Evolutionary conservation across 192 early-diverging fungal species (phyloP), one percentile per base, ranked within the genome.

Genomic region (Coemansia sp.): DNA sequence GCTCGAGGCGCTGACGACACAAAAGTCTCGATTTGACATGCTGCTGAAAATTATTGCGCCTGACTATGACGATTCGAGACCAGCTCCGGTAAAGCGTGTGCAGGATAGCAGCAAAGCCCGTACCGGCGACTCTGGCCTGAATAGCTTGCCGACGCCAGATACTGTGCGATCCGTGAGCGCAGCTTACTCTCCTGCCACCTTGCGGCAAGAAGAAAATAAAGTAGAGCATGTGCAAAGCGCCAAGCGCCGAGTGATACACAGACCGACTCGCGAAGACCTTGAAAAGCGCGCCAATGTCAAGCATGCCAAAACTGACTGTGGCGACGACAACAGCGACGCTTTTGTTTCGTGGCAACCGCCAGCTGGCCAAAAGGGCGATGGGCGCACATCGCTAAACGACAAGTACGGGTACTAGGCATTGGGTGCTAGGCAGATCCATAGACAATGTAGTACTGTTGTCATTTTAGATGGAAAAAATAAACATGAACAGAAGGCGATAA

Each of bases 1-100:
- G 36, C 32, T 86, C 8, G 56, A 63, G 9, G 58, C 38, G 6
- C 68, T 89, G 63, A 48, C 56, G 15, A 78, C 78, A 57, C 81
- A 83, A 53, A 46, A 35, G 25, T 22, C 19, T 5, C 39, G 53
- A 13, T 45, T 69, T 2, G 45, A 52, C 22, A 27, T 49, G 22
- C 56, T 77, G 13, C 8, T 69, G 10, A 53, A 47, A 33, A 45
- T 74, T 47, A 60, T 60, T 26, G 65, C 60, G 13, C 71, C 71
- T 10, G 70, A 62, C 38, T 6, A 40, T 29, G 17, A 22, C 23
- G 38, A 27, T 31, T 4, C 30, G 9, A 31, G 30, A 4, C 30
- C 30, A 31, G 30, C 30, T 6, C 30, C 30, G 9, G 30, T n/a
- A n/a, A n/a, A n/a, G n/a, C n/a, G n/a, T n/a, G n/a, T n/a, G n/a